phyloP scores from a whole-genome alignment of 768 basidiomycete genomes.

The Scleroderma bovista region DNA sequence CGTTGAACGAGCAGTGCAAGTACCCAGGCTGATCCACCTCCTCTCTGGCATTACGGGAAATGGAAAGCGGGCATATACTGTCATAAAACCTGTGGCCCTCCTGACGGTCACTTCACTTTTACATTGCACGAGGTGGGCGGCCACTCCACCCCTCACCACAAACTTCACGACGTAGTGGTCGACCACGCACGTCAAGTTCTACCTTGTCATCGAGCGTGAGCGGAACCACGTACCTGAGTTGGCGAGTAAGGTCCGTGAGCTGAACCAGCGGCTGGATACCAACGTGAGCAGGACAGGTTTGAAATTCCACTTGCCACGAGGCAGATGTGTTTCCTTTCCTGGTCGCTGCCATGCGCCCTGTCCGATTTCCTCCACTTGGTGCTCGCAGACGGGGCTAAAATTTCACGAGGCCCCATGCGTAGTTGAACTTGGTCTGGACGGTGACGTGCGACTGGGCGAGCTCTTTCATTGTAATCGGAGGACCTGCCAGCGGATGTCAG shows the following conservation, averaged over 20 bases:
- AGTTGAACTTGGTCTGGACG: constrained; percentile 96
- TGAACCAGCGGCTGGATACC: too few species aligned
- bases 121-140: constrained; percentile 96
- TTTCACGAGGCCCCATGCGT: constrained; percentile 95
- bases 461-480: constrained; percentile 83
- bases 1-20: too few species aligned
- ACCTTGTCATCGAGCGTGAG: constrained; percentile 90
- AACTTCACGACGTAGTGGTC: constrained; percentile 90
- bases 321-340: too few species aligned
- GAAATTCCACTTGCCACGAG: too few species aligned
- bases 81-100: constrained; percentile 90
- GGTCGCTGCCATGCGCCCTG: too few species aligned
- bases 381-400: constrained; percentile 72
- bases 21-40: neutral
- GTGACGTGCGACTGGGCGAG: constrained; percentile 77
- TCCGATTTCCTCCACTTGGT: constrained; percentile 94
- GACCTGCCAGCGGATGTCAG: constrained; percentile 66
- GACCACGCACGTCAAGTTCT: constrained; percentile 84
- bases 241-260: too few species aligned
- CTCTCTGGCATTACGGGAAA: constrained; percentile 84
- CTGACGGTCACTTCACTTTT: constrained; percentile 92
- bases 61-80: constrained; percentile 70
- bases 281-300: too few species aligned
- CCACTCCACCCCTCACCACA: constrained; percentile 88
- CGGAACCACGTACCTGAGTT: too few species aligned